These are phyloP conservation scores for Thozetella sp. DNA, from an alignment of 495 filamentous ascomycete species.

Conservation along the genomic window DNA sequence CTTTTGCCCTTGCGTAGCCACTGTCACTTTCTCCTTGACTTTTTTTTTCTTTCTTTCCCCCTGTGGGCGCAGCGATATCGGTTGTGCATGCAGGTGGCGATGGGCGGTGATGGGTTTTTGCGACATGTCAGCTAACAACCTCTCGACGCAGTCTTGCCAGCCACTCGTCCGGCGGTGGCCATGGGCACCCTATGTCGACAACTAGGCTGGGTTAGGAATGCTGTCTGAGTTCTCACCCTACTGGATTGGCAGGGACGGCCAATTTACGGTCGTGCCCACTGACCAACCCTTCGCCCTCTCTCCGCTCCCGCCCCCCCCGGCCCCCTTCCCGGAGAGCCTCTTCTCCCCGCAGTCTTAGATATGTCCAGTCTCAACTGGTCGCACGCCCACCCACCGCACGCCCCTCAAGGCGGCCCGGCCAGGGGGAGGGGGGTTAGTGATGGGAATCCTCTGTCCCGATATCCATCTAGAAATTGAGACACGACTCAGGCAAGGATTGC, in stretches of 20 bases:
- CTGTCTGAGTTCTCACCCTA: not conserved
- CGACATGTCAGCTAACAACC: not conserved
- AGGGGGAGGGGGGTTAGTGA: too few relatives aligned
- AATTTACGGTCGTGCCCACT: not conserved
- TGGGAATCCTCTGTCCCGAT: not conserved
- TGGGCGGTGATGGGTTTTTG: not conserved
- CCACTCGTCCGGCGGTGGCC: not conserved
- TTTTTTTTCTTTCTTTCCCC: too few relatives aligned
- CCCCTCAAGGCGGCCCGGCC: too few relatives aligned
- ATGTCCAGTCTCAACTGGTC: not conserved
- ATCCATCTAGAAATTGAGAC: not conserved
- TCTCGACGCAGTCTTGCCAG: not conserved
- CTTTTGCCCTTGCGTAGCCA: too few relatives aligned
- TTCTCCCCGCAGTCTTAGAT: not conserved
- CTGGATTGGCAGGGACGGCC: slow-evolving; percentile 1
- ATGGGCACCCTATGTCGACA: not conserved
- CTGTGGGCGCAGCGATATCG: too few relatives aligned
- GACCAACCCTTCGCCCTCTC: not conserved
- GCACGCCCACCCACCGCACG: too few relatives aligned
- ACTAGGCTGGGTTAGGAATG: not conserved
- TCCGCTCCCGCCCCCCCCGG: not conserved
- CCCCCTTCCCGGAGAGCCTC: not conserved
- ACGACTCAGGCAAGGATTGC: not conserved
- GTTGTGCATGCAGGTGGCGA: too few relatives aligned
- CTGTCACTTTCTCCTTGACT: too few relatives aligned